phyloP scores from a whole-genome alignment of 2,329 filamentous ascomycete species.

The Dryadomyces quercivorus region DNA sequence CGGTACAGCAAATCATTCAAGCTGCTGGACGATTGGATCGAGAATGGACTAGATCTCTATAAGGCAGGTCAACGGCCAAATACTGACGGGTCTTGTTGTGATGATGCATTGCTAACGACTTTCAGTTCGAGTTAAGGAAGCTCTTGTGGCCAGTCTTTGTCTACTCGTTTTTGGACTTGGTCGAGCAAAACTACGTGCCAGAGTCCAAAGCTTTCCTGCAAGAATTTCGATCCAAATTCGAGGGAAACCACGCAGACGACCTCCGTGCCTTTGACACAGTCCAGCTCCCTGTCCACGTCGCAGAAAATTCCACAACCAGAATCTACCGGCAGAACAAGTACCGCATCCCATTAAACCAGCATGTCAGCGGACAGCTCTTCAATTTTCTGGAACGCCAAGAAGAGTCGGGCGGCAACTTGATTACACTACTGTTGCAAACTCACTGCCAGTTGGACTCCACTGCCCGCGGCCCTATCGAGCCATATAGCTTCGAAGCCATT shows the following conservation, averaged over 20 bases:
- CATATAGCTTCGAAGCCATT: slow-evolving; percentile 50
- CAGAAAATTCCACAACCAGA: slow-evolving; percentile 64
- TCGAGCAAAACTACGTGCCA: slow-evolving; percentile 56
- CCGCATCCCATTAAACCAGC: slow-evolving; percentile 74
- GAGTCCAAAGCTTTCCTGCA: slow-evolving; percentile 67
- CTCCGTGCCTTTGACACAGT: slow-evolving; percentile 63
- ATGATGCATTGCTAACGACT: slow-evolving; percentile 6
- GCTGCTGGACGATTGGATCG: slow-evolving; percentile 69
- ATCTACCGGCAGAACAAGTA: slow-evolving; percentile 83
- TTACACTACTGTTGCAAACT: slow-evolving; percentile 59
- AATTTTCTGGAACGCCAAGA: slow-evolving; percentile 83
- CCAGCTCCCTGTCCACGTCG: slow-evolving; percentile 63
- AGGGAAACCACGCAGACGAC: slow-evolving; percentile 69
- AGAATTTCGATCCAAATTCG: slow-evolving; percentile 55
- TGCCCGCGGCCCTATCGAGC: slow-evolving; percentile 49
- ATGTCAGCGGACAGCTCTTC: slow-evolving; percentile 71
- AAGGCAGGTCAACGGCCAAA: slow-evolving; percentile 42
- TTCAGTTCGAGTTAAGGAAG: slow-evolving; percentile 71
- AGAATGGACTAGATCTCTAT: slow-evolving; percentile 87
- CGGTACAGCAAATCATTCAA: slow-evolving; percentile 69
- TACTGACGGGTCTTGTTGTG: neutral
- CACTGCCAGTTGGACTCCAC: slow-evolving; percentile 48
- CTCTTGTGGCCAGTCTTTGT: slow-evolving; percentile 90
- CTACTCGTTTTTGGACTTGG: slow-evolving; percentile 77
- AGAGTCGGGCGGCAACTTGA: slow-evolving; percentile 65